phyloP scores from a whole-genome alignment of 495 filamentous ascomycete species.

The Ramalina intermedia region DNA sequence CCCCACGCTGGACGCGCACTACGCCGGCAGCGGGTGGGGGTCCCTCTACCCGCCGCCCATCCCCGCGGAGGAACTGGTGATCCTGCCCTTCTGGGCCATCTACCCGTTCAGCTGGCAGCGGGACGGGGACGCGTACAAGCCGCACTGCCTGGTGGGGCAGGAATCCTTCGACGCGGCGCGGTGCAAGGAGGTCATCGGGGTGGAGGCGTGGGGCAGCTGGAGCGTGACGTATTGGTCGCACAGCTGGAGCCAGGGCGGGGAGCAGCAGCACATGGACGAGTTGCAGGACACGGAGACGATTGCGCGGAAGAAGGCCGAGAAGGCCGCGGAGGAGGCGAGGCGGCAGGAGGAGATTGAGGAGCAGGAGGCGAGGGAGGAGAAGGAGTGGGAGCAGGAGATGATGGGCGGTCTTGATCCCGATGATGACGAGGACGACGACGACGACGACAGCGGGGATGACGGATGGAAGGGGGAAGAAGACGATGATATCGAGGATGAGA shows the following conservation, averaged over 20 bases:
- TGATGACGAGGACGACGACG: background rate
- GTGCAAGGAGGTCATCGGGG: constrained; percentile 11
- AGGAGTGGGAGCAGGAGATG: background rate
- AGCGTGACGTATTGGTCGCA: constrained; percentile 17
- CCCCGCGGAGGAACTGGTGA: background rate
- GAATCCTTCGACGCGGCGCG: constrained; percentile 4
- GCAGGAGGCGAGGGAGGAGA: background rate
- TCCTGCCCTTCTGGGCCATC: constrained; percentile 13
- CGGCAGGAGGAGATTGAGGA: constrained; percentile 28
- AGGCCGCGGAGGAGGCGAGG: background rate
- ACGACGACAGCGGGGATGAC: background rate
- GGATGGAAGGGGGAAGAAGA: background rate
- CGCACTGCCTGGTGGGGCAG: constrained; percentile 5
- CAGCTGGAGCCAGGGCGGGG: constrained; percentile 2
- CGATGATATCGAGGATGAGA: background rate
- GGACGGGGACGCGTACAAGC: constrained; percentile 4
- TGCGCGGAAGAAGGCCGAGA: constrained; percentile 32
- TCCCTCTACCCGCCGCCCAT: background rate
- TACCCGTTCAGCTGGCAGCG: constrained; percentile 14
- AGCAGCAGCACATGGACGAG: constrained; percentile 48
- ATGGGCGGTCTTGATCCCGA: background rate
- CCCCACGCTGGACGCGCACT: constrained; percentile 6
- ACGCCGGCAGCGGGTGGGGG: constrained; percentile 2
- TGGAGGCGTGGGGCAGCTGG: constrained; percentile 9
- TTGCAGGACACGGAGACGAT: constrained; percentile 70